phyloP scores from a whole-genome alignment of 2,329 filamentous ascomycete genomes.

The Calonectria henricotiae region DNA sequence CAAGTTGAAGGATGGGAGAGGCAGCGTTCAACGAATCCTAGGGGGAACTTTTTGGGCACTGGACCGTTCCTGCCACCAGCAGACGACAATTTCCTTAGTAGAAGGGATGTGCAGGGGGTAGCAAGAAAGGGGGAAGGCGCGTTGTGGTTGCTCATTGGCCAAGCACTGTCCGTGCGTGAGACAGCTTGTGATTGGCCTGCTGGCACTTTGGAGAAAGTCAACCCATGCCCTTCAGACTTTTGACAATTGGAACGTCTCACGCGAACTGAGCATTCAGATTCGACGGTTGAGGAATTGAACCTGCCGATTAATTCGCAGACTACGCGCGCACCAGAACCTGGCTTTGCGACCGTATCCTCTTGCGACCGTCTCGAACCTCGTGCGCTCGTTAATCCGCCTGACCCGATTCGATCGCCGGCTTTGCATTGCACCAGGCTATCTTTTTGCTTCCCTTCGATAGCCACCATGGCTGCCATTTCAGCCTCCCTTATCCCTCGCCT shows the following conservation, averaged over 20 bases:
- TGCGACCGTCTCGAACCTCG: neutral
- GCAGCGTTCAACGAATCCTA: slow-evolving; percentile 52
- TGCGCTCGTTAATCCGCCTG: slow-evolving; percentile 14
- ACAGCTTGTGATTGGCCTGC: slow-evolving; percentile 55
- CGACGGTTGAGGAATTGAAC: slow-evolving; percentile 38
- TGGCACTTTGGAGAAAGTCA: slow-evolving; percentile 50
- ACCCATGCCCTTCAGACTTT: slow-evolving; percentile 55
- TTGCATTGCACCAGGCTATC: slow-evolving; percentile 36
- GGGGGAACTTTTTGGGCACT: slow-evolving; percentile 62
- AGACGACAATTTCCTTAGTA: slow-evolving; percentile 68
- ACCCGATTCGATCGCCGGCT: slow-evolving; percentile 33
- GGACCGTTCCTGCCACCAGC: slow-evolving; percentile 60
- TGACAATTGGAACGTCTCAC: slow-evolving; percentile 50
- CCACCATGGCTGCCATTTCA: slow-evolving; percentile 64
- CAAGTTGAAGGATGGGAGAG: slow-evolving; percentile 53
- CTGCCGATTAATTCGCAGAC: slow-evolving; percentile 28
- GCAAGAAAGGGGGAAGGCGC: slow-evolving; percentile 63
- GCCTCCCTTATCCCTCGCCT: slow-evolving; percentile 72
- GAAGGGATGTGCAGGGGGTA: slow-evolving; percentile 58
- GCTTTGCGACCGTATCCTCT: slow-evolving; percentile 1
- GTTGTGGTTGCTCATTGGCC: slow-evolving; percentile 55
- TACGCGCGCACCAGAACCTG: slow-evolving; percentile 16
- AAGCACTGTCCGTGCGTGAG: slow-evolving; percentile 51
- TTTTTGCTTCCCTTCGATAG: slow-evolving; percentile 32
- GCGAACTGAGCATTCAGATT: slow-evolving; percentile 47